These are phyloP conservation scores for Corymbia calophylla DNA, from an alignment of 441 rosid genomes.

Conservation along the genomic window DNA sequence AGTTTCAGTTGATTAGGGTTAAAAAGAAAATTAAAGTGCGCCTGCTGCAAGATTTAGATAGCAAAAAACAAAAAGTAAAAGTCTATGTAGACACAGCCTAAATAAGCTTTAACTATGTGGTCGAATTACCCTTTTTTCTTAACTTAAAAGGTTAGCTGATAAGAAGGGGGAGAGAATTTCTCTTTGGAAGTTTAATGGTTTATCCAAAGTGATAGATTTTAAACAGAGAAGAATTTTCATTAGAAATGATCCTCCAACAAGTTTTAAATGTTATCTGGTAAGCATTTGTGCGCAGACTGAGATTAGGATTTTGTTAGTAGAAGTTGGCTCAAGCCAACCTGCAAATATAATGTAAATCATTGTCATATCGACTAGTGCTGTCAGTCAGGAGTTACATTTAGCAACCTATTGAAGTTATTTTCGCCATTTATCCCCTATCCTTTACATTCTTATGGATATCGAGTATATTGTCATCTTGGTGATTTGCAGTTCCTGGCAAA, in stretches of 20 bases:
- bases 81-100: neutral
- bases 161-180: neutral
- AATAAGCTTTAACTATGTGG: neutral
- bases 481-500: constrained; percentile 56
- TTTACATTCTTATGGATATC: neutral
- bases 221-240: neutral
- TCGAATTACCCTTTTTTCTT: neutral
- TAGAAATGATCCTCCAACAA: neutral
- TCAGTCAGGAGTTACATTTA: neutral
- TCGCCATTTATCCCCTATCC: neutral
- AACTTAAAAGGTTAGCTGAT: neutral
- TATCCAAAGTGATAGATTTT: neutral
- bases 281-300: neutral
- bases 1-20: neutral
- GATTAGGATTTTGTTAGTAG: neutral
- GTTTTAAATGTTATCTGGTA: neutral
- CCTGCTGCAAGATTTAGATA: neutral
- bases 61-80: neutral
- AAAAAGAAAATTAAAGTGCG: neutral
- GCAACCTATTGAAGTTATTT: neutral
- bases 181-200: neutral
- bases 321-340: neutral
- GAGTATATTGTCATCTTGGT: neutral
- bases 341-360: neutral
- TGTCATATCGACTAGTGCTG: neutral